Base-by-base conservation (phyloP, 2,329 filamentous ascomycete genomes). In the Cordyceps farinosa region DNA sequence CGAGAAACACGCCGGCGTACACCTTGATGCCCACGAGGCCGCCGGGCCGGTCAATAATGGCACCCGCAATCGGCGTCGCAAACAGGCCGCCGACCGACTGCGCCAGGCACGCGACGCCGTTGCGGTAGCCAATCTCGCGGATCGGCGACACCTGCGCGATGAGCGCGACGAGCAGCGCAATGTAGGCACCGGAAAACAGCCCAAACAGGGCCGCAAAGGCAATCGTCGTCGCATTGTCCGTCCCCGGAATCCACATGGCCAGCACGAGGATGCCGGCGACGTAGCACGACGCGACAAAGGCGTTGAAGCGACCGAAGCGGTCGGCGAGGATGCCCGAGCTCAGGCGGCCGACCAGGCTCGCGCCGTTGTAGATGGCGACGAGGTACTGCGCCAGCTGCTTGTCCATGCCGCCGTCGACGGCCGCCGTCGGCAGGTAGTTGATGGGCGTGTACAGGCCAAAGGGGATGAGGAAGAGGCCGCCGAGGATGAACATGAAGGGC, bases 111-210 rank as follows among this genome's bases (percentile, higher is more conserved):
- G 65, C 59, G n/a, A 69, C 52, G 30, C 85, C 85, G 7, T 79
- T 83, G 8, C 84, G 76, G 2, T 82, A 76, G 1, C 85, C 85
- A 11, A 87, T 80, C 67, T 84, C 77, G 3, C 78, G 74, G 48
- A 84, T 76, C 57, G 83, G 80, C 0, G 80, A 82, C 59, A 87
- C 82, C 64, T 85, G 80, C 1, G 71, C 71, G 9, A 71, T 62
- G 17, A 73, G 66, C 7, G 70, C 70, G 2, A 67, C 67, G 11
- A 67, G 64, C 11, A 75, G 64, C 22, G 68, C 65, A 54, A 74
- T 68, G 51, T 69, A 69, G 29, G 71, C 70, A 27, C 72, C 73
- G 0, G 73, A 74, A 29, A 68, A 67, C 47, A 74, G 66, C 5
- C 73, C 73, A 64, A 71, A 75, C 3, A 73, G 58, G 10, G 68